These are phyloP conservation scores for Chamaenerion angustifolium DNA, from an alignment of 345 rosid genomes.

Conservation along the genomic window DNA sequence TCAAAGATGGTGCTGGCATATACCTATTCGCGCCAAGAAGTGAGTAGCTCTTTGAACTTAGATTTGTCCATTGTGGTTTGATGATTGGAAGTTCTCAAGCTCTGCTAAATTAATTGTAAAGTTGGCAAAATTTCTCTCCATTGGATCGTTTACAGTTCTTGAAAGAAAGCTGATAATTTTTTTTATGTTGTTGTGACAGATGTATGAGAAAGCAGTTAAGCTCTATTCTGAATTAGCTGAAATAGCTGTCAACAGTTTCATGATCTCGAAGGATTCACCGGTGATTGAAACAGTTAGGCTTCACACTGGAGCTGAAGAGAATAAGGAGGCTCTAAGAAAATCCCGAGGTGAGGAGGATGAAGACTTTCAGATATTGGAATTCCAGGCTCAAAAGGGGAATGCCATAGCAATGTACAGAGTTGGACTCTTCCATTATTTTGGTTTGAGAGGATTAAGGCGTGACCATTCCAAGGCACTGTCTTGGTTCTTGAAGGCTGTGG, in stretches of 20 bases:
- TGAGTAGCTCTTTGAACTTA: conserved; percentile 18
- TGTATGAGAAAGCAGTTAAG: conserved; percentile 70
- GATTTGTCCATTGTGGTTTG: too few relatives aligned
- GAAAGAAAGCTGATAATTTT: conserved; percentile 4
- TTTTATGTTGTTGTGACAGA: conserved; percentile 29
- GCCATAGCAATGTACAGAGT: conserved; percentile 77
- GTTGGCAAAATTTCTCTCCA: too few relatives aligned
- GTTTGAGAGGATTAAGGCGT: conserved; percentile 88
- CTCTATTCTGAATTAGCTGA: conserved; percentile 85
- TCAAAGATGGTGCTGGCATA: conserved; percentile 91
- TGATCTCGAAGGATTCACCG: conserved; percentile 80
- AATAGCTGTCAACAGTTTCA: conserved; percentile 77
- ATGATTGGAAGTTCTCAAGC: too few relatives aligned
- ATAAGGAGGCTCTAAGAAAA: conserved; percentile 80
- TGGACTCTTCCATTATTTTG: conserved; percentile 85
- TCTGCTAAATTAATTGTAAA: too few relatives aligned
- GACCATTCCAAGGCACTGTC: conserved; percentile 74
- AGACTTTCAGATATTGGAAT: conserved; percentile 90
- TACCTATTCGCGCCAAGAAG: conserved; percentile 78
- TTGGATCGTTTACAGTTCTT: neutral
- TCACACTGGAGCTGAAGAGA: conserved; percentile 91
- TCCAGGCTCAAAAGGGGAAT: conserved; percentile 96
- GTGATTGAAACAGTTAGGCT: conserved; percentile 84
- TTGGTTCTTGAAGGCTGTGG: conserved; percentile 85
- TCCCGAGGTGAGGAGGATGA: conserved; percentile 96